Base-by-base conservation (phyloP, 2,329 filamentous ascomycete genomes). In the Arthroderma uncinatum region DNA sequence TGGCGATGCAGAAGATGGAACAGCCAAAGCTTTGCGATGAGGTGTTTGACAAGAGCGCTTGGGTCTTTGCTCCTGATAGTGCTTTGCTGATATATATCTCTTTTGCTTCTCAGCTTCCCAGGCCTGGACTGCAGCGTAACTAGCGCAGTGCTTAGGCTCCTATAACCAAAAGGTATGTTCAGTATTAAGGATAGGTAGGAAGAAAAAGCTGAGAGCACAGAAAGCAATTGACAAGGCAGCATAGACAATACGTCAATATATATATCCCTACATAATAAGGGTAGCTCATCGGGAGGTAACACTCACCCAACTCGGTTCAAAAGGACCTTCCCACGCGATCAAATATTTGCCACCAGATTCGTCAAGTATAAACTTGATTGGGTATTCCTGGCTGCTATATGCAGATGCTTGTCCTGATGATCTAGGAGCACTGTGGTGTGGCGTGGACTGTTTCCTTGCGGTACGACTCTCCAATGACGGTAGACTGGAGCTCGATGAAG, bases 281-380 rank as follows among this genome's bases (percentile, higher is more conserved):
- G 25, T 44, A 16, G 37, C 54, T 23, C 42, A 44, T 19, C 28
- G 14, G 30, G 25, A 21, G 50, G 12, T 23, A 50, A 12, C 54
- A 68, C 70, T 65, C 62, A 73, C 71, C 70, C 70, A 73, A 59
- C 64, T 69, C 55, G 71, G 70, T 33, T 66, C 62, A 61, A 66
- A 73, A 28, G 63, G 61, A 7, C 67, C 70, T 57, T 69, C 66
- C 71, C 70, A 72, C 34, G 71, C 70, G 59, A 73, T 70, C 28
- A 73, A 63, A 62, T 72, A 73, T 53, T 69, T 63, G 16, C 63
- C 62, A 47, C 63, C 57, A 33, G 64, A 65, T 62, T 73, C 70
- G 60, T 67, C 67, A 57, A 72, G 63, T 52, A 72, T 71, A 58
- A 64, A 64, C 55, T 70, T 70, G 42, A 71, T 70, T 56, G 64